A percentile compares a stretch with the other conserved stretches of the same genome.
These are phyloP conservation scores for Hyaloscypha hepaticicola DNA, from an alignment of 495 filamentous ascomycete species.

Conservation along the genomic window DNA sequence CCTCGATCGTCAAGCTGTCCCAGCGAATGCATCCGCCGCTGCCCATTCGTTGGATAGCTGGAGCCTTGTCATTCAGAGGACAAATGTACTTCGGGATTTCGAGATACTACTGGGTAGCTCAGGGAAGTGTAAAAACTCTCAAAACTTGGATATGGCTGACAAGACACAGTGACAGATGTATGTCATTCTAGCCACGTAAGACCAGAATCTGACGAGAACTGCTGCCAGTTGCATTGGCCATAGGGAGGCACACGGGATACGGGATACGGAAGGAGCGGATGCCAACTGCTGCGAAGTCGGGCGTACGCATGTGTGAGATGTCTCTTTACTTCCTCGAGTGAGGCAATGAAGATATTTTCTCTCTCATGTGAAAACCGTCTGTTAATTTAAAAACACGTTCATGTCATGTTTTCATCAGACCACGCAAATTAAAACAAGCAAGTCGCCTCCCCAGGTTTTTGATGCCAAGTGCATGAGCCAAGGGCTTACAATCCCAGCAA, in stretches of 20 bases:
- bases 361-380: neutral
- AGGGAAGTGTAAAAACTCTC: neutral
- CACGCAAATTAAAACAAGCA: neutral
- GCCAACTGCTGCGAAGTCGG: neutral
- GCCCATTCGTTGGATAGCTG: neutral
- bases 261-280: neutral
- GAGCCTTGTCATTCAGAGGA: neutral
- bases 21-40: neutral
- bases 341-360: neutral
- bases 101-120: neutral
- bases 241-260: neutral
- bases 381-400: neutral
- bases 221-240: neutral
- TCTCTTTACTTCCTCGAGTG: neutral
- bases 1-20: neutral
- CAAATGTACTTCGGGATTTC: neutral
- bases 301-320: neutral
- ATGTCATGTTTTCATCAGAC: neutral
- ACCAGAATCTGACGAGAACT: neutral
- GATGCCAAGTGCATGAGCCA: neutral
- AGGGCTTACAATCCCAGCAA: neutral
- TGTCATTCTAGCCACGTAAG: no score
- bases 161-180: neutral
- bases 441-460: neutral
- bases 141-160: neutral